Evolutionary conservation across 148 eudicot species (phyloP), one percentile per base, ranked within the genome.

Genomic region (Amaranthus palmeri): DNA sequence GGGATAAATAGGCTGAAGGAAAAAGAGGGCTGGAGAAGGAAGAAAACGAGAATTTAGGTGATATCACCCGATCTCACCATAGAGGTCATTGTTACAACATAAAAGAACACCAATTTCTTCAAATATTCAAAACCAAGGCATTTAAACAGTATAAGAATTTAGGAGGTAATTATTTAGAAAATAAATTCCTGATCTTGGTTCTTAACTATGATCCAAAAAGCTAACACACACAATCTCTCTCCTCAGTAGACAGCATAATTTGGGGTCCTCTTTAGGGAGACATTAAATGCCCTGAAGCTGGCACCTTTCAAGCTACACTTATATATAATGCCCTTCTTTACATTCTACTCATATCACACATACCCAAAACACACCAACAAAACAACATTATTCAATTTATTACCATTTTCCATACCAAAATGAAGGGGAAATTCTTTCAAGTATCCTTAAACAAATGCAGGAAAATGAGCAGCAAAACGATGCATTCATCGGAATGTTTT

Each of bases 361-460:
- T 9, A 44, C 75, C 62, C 13, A 59, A 12, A 53, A 36, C 2
- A 50, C 3, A 15, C 8, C 6, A 63, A 63, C 4, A 45, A n/a
- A 61, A 10, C 7, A 59, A 68, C 53, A 41, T 0, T 1, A 25
- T 45, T 41, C 40, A 4, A 61, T 43, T 8, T 17, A 15, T 25
- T 25, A 25, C 2, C 36, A 25, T 25, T 25, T 25, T 25, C 36
- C 14, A 36, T 6, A 42, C 13, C 18, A 63, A 52, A 57, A 73
- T 68, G 74, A 78, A 74, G 68, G 57, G 40, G 9, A 73, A 73
- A 66, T 69, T 78, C 60, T 42, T 78, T 41, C 77, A 74, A 69
- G 81, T 73, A 56, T 78, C 81, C 54, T 54, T 73, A 63, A 74
- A 61, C 77, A 78, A 74, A 74, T 78, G 77, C 61, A 75, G 71